phyloP scores from a whole-genome alignment of 2,329 filamentous ascomycete genomes.

The Fusarium sp. region DNA sequence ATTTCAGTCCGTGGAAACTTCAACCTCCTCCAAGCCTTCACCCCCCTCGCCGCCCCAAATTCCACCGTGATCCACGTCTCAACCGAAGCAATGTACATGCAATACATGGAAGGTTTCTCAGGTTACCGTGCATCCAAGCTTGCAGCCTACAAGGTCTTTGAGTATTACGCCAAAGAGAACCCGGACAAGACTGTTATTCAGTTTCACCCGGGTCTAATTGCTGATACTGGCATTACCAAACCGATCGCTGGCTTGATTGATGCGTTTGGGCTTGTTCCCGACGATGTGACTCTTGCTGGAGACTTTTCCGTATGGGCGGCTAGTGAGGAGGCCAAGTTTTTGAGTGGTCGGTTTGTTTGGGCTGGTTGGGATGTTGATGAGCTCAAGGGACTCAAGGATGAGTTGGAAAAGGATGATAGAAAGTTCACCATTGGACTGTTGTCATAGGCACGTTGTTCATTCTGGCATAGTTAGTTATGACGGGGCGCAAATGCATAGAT shows the following conservation, averaged over 20 bases:
- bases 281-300: conserved; percentile 47
- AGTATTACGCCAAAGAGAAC: conserved; percentile 53
- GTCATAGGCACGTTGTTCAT: background rate
- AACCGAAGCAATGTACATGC: conserved; percentile 34
- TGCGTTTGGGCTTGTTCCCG: conserved; percentile 19
- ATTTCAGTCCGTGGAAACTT: conserved; percentile 45
- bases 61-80: conserved; percentile 43
- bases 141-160: conserved; percentile 52
- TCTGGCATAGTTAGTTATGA: background rate
- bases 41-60: conserved; percentile 37
- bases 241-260: conserved; percentile 19
- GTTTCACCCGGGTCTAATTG: conserved; percentile 54
- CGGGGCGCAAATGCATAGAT: background rate
- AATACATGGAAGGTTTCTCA: conserved; percentile 43
- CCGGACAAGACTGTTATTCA: conserved; percentile 50
- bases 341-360: conserved; percentile 57
- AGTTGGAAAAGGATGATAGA: conserved; percentile 42
- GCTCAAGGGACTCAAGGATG: conserved; percentile 50
- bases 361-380: conserved; percentile 61
- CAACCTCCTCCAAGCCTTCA: conserved; percentile 43
- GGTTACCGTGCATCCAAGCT: conserved; percentile 55
- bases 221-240: conserved; percentile 44
- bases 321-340: conserved; percentile 55
- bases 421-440: conserved; percentile 36
- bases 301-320: conserved; percentile 56